Conservation (phyloP, 164 flowering plant genomes). For the Euptelea pleiosperma region DNA sequence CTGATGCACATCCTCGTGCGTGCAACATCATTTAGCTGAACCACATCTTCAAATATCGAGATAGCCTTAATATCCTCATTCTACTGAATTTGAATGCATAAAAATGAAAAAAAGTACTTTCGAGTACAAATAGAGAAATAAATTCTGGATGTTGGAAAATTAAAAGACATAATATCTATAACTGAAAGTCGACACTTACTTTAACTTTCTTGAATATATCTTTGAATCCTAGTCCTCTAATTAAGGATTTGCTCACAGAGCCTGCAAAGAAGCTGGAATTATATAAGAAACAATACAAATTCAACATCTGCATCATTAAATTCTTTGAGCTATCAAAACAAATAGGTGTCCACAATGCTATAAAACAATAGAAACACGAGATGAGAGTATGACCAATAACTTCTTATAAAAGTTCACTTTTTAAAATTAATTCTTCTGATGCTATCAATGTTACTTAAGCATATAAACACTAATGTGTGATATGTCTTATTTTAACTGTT, state of each 20-base stretch:
- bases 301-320: neutral
- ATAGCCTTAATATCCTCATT: conserved; percentile 98
- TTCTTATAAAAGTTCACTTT: conserved; percentile 22
- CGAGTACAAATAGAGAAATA: neutral
- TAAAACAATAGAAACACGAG: neutral
- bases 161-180: neutral
- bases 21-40: conserved; percentile 79
- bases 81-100: conserved; percentile 32
- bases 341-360: neutral
- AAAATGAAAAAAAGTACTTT: conserved; percentile 2
- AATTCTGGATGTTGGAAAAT: neutral
- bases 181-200: conserved; percentile 35
- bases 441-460: no score
- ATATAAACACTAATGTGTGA: no score
- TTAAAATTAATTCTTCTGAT: no score
- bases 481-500: no score
- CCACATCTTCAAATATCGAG: conserved; percentile 66
- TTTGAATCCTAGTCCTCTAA: conserved; percentile 87
- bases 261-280: conserved; percentile 76
- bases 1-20: no score
- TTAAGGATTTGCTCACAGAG: conserved; percentile 88
- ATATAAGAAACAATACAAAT: conserved; percentile 11
- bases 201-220: conserved; percentile 97
- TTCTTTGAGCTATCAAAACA: neutral
- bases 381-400: neutral